Base-by-base conservation (phyloP, 805 yeast species). In the Starmerella lactis-condensi region DNA sequence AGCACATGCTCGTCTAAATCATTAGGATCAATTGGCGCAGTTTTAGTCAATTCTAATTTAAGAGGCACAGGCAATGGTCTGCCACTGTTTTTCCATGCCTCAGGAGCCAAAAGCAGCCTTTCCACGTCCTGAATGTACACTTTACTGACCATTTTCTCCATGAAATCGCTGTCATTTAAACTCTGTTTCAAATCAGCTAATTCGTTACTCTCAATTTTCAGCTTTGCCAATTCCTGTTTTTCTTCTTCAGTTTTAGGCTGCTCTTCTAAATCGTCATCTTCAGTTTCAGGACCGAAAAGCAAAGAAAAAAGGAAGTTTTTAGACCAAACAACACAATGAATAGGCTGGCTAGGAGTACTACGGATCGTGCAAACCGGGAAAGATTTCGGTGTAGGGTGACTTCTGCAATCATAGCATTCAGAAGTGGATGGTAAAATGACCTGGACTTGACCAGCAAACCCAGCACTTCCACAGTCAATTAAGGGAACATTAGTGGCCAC, bases 261-360 rank as follows among this genome's bases (percentile, higher is more conserved):
- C 29, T 44, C 51, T 3, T 42, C 46, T 5, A 40, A 38, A 41
- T 64, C 66, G 26, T 68, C 59, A 35, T 75, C 62, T 27, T 67
- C 72, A 21, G 72, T 65, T 43, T 75, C 83, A 15, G 65, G 67
- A 17, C 61, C 64, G 22, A 82, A 85, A 22, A 89, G 58, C 47
- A 81, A 91, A 16, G 68, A 63, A 48, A 89, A 82, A 31, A 89
- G 55, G 47, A 79, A 91, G 44, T 76, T 79, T 50, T 89, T 89
- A 6, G 95, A 92, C 99, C 99, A 89, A 1, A 91, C 93, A 17
- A 89, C 74, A 52, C 94, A 82, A 49, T 89, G 99, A 5, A 89
- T 74, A 0, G 95, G 95, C 48, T 77, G 82, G 0, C 93, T 78
- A 0, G 99, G 99, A 0, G 98, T 89, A 5, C 94, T 79, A 40